Evolutionary conservation across 805 yeast genomes (phyloP).

Genomic region (Spencermartinsiella europaea): DNA sequence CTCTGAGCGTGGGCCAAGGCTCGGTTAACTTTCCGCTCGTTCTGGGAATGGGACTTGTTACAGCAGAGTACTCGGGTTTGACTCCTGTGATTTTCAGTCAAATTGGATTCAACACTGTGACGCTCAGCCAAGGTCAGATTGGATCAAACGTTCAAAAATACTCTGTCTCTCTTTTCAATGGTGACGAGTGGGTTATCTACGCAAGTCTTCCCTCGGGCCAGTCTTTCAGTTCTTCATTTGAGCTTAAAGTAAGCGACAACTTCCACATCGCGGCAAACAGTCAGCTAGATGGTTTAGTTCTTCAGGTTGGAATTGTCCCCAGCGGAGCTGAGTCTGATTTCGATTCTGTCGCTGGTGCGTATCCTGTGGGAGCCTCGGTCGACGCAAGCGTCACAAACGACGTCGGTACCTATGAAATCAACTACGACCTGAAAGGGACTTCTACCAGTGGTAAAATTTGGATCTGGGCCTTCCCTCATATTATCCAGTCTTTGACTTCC

Average conservation of each 20-base stretch:
- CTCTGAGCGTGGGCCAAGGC: slow-evolving; percentile 22
- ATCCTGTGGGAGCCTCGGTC: slow-evolving; percentile 46
- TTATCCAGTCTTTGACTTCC: slow-evolving; percentile 40
- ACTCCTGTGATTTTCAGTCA: slow-evolving; percentile 43
- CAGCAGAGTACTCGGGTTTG: slow-evolving; percentile 54
- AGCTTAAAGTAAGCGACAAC: slow-evolving; percentile 32
- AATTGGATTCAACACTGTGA: slow-evolving; percentile 41
- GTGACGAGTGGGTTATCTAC: slow-evolving; percentile 48
- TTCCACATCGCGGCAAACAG: slow-evolving; percentile 35
- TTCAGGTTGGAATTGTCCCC: slow-evolving; percentile 57
- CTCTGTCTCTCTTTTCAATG: slow-evolving; percentile 36
- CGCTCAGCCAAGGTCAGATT: slow-evolving; percentile 31
- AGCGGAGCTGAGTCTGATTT: slow-evolving; percentile 32
- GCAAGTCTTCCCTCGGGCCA: slow-evolving; percentile 37
- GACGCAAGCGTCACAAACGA: slow-evolving; percentile 45
- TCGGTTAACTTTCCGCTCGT: slow-evolving; percentile 54
- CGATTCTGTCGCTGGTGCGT: slow-evolving; percentile 67
- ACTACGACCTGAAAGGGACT: slow-evolving; percentile 45
- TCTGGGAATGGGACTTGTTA: slow-evolving; percentile 79
- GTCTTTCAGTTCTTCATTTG: slow-evolving; percentile 21
- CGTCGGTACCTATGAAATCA: slow-evolving; percentile 44
- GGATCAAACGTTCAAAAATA: slow-evolving; percentile 36
- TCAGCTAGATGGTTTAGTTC: slow-evolving; percentile 38
- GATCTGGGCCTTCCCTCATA: slow-evolving; percentile 68
- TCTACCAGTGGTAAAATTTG: slow-evolving; percentile 41